Evolutionary conservation across 495 filamentous ascomycete genomes (phyloP).

Genomic region (Copromyces sp.): DNA sequence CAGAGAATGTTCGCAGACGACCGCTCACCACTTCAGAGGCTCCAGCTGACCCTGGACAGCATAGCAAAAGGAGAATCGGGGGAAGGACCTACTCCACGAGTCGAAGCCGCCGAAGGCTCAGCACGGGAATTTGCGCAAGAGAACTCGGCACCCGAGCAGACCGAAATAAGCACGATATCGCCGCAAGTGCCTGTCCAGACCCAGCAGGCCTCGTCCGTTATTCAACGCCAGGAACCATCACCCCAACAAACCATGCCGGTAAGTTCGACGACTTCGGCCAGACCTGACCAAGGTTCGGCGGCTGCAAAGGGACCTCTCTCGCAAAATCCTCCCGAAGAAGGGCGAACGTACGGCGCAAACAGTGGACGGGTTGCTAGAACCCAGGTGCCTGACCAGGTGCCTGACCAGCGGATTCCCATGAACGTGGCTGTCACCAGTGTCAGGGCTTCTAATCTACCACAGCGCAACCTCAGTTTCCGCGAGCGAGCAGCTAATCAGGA

Average conservation of each 20-base stretch:
- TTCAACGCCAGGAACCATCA: conserved; percentile 4
- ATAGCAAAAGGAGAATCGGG: conserved; percentile 86
- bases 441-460: conserved; percentile 25
- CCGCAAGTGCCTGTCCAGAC: conserved; percentile 18
- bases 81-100: conserved; percentile 42
- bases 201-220: conserved; percentile 2
- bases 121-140: conserved; percentile 38
- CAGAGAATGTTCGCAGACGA: conserved; percentile 56
- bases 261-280: conserved; percentile 12
- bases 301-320: conserved; percentile 22
- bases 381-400: conserved; percentile 20
- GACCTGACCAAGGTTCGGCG: conserved; percentile 2
- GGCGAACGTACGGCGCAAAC: conserved; percentile 15
- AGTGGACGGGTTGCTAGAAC: conserved; percentile 17
- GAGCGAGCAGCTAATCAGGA: conserved; percentile 36
- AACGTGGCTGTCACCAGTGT: conserved; percentile 9
- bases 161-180: conserved; percentile 8
- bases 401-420: conserved; percentile 20
- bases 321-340: conserved; percentile 28
- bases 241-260: not conserved
- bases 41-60: conserved; percentile 77
- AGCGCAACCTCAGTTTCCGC: conserved; percentile 41
- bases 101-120: conserved; percentile 60
- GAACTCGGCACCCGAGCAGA: conserved; percentile 2
- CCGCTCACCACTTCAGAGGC: conserved; percentile 80